These are phyloP conservation scores for Verticillium zaregamsianum DNA, from an alignment of 2,329 filamentous ascomycete species.

Conservation along the genomic window DNA sequence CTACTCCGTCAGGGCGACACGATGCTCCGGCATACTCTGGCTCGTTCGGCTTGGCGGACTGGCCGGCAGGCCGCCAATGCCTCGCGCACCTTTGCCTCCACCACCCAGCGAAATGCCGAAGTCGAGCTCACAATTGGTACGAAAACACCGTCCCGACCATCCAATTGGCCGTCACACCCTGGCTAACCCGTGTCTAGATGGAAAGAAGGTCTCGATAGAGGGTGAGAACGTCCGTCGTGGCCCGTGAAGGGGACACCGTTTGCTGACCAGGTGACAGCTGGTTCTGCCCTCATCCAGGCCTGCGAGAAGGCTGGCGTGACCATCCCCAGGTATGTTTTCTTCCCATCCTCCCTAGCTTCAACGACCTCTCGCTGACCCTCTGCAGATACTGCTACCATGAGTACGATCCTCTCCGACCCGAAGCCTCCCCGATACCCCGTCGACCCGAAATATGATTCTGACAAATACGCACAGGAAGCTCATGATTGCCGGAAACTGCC, in stretches of 20 bases:
- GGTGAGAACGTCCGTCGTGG: conserved; percentile 46
- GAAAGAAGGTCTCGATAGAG: conserved; percentile 97
- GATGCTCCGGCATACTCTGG: conserved; percentile 66
- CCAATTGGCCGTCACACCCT: conserved; percentile 22
- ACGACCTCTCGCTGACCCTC: conserved; percentile 23
- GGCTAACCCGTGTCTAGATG: conserved; percentile 59
- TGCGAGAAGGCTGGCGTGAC: conserved; percentile 96
- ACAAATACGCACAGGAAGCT: conserved; percentile 67
- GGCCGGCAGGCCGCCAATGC: conserved; percentile 54
- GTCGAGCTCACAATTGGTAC: conserved; percentile 94
- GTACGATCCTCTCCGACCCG: conserved; percentile 46
- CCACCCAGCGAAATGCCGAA: conserved; percentile 75
- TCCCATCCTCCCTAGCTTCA: not conserved
- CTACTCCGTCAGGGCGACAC: conserved; percentile 53
- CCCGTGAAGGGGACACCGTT: not conserved
- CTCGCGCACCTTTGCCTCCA: conserved; percentile 78
- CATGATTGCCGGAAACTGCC: conserved; percentile 98
- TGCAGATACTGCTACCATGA: conserved; percentile 97
- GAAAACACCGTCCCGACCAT: conserved; percentile 16
- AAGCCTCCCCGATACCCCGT: conserved; percentile 58
- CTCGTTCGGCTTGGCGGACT: conserved; percentile 65
- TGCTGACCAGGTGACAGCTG: conserved; percentile 54
- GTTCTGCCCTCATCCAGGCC: conserved; percentile 95
- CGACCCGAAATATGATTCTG: conserved; percentile 24
- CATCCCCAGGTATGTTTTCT: conserved; percentile 66